These are phyloP conservation scores for Stellera chamaejasme DNA, from an alignment of 345 rosid species.

Conservation along the genomic window DNA sequence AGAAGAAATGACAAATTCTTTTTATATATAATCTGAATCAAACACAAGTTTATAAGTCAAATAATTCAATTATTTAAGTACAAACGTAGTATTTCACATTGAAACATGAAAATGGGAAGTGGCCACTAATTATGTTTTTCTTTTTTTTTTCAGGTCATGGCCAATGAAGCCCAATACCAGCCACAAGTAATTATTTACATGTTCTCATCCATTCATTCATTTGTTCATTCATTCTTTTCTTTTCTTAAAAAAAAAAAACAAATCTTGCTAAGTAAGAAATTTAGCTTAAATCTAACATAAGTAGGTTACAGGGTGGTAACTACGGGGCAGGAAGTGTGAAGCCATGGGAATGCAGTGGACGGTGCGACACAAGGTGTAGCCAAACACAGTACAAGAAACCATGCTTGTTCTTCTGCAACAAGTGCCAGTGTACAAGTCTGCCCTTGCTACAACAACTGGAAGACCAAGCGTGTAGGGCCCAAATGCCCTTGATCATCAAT, in stretches of 20 bases:
- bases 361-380: conserved; percentile 58
- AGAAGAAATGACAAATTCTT: no score
- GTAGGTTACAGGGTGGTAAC: conserved; percentile 11
- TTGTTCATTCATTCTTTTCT: neutral
- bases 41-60: no score
- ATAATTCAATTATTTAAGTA: no score
- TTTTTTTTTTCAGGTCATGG: conserved; percentile 19
- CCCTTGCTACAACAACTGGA: conserved; percentile 71
- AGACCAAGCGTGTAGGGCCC: conserved; percentile 64
- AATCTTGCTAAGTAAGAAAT: neutral
- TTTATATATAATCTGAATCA: no score
- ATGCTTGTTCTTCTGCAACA: conserved; percentile 72
- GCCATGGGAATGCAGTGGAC: conserved; percentile 32
- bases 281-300: no score
- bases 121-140: neutral
- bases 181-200: conserved; percentile 33
- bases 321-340: conserved; percentile 44
- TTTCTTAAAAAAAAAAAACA: neutral
- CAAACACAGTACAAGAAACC: conserved; percentile 57
- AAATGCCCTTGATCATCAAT: conserved; percentile 46
- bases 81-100: no score
- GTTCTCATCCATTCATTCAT: neutral
- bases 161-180: conserved; percentile 27
- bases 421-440: conserved; percentile 63
- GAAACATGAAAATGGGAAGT: neutral